Evolutionary conservation across 345 rosid genomes (phyloP), one percentile per base, ranked within the genome.

Genomic region (Aquilaria sinensis): DNA sequence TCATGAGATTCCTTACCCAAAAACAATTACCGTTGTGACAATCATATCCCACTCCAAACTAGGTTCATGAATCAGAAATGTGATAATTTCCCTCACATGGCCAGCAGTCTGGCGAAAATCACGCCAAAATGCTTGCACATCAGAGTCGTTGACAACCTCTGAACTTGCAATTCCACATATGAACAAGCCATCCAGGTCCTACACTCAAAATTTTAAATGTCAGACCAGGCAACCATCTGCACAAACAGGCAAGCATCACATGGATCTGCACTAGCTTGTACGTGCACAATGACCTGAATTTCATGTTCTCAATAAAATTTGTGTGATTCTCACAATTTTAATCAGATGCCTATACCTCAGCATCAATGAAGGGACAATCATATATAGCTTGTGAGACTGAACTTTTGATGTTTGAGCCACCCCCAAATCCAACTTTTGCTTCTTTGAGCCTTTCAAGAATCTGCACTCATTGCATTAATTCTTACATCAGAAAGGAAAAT

Each of bases 381-480:
- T 77, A 75, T 70, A 87, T 68, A 59, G 98, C 98, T 75, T 69
- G 78, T 53, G 70, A 57, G 67, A 89, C 73, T 56, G 97, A 89
- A 61, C 74, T 67, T 79, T 75, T 76, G 43, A 87, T 72, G 77
- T 74, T 69, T 69, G 77, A 79, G 72, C 88, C 97, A 74, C 74
- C 88, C 65, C 96, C 98, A 83, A 87, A 89, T 77, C 96, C 98
- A 81, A 89, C 81, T 73, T 83, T 92, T 70, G 88, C 93, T 74
- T 84, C 82, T 79, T 83, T 83, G 67, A 73, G 74, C 76, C 68
- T 65, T 71, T 73, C 75, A 70, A 93, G 65, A 71, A 84, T 87
- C 98, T 92, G 82, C 47, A 72, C 46, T 70, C 48, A 50, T 62
- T 58, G 65, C 53, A 63, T 57, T 64, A 60, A 5, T 51, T 59